phyloP scores from a whole-genome alignment of 2,329 filamentous ascomycete species.

The Scedosporium boydii region DNA sequence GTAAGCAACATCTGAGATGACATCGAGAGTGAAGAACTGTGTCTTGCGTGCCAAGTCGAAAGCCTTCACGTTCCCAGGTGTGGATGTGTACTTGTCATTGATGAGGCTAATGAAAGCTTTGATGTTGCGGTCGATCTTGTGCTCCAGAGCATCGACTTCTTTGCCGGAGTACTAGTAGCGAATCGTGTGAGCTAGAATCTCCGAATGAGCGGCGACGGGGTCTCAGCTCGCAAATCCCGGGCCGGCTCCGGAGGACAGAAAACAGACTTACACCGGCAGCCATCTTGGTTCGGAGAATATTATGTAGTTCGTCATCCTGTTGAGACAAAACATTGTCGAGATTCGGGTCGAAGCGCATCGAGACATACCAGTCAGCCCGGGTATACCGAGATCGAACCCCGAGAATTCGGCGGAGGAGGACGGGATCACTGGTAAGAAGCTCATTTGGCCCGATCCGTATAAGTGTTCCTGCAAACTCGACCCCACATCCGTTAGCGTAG shows the following conservation, averaged over 20 bases:
- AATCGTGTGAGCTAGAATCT: neutral
- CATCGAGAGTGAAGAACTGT: conserved; percentile 43
- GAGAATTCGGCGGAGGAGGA: conserved; percentile 25
- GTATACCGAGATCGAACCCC: conserved; percentile 25
- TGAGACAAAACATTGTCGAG: conserved; percentile 43
- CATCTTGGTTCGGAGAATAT: conserved; percentile 34
- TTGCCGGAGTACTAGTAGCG: conserved; percentile 33
- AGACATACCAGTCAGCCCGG: conserved; percentile 34
- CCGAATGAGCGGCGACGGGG: conserved; percentile 8
- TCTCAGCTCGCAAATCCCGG: too few relatives aligned
- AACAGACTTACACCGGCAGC: conserved; percentile 33
- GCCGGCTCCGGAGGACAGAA: neutral
- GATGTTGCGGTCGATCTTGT: conserved; percentile 37
- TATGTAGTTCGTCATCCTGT: conserved; percentile 34
- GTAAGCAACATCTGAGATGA: conserved; percentile 41
- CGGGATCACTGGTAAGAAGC: conserved; percentile 28
- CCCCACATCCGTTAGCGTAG: neutral
- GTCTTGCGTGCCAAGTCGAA: conserved; percentile 37
- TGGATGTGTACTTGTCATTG: conserved; percentile 23
- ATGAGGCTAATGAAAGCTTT: conserved; percentile 33
- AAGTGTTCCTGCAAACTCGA: conserved; percentile 18
- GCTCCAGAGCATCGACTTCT: conserved; percentile 39
- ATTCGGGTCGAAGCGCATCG: conserved; percentile 40
- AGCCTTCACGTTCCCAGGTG: conserved; percentile 23
- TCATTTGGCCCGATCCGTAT: conserved; percentile 33